Conservation (phyloP, 441 rosid genomes). For the Mallotus repandus region DNA sequence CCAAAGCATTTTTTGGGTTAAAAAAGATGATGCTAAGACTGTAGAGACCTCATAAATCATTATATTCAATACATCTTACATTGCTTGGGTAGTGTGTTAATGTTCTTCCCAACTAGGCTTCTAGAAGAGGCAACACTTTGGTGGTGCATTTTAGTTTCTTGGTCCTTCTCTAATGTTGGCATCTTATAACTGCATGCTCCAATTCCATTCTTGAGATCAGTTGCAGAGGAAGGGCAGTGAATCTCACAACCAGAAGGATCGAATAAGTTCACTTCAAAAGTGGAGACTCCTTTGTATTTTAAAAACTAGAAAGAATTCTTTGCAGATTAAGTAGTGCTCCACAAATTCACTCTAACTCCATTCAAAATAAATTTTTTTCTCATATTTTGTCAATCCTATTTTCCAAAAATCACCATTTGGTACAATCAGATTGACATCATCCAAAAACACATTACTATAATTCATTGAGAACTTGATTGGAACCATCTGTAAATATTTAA, state of each 20-base stretch:
- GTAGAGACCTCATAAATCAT: background rate
- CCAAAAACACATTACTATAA: conserved; percentile 59
- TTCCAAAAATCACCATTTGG: conserved; percentile 69
- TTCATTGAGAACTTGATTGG: conserved; percentile 65
- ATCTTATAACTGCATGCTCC: too few relatives aligned
- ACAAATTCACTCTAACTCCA: conserved; percentile 78
- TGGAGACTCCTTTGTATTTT: background rate
- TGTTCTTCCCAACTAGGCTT: background rate
- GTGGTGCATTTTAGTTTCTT: too few relatives aligned
- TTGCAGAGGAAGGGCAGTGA: background rate
- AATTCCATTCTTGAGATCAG: too few relatives aligned
- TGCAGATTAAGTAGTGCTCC: conserved; percentile 57
- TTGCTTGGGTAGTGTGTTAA: background rate
- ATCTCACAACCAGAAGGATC: background rate
- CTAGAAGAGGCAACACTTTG: background rate
- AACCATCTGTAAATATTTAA: conserved; percentile 53
- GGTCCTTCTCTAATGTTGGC: too few relatives aligned
- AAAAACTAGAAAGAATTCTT: conserved; percentile 46
- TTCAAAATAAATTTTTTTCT: conserved; percentile 62
- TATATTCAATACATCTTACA: background rate
- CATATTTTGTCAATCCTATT: conserved; percentile 58
- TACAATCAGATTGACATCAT: conserved; percentile 59
- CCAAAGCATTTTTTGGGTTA: too few relatives aligned
- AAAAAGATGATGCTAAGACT: background rate
- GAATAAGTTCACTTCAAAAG: background rate